phyloP scores from a whole-genome alignment of 1,284 basidiomycete genomes.

The Fomes fomentarius region DNA sequence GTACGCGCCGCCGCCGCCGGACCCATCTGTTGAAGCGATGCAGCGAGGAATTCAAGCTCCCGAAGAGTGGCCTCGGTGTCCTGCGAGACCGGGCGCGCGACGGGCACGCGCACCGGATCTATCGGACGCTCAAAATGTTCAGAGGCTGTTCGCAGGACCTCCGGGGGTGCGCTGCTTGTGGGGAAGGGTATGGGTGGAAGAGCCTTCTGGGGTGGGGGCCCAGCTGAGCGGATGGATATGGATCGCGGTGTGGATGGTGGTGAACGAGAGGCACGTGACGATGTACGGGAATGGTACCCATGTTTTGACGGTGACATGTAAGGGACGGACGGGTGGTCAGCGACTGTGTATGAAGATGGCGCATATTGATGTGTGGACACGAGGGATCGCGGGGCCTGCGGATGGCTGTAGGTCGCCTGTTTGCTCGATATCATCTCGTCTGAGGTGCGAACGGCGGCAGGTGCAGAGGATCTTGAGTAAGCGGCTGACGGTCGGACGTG shows the following conservation, averaged over 20 bases:
- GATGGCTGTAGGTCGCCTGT: too few species aligned
- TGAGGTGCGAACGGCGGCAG: neutral
- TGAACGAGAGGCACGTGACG: neutral
- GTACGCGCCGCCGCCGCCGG: neutral
- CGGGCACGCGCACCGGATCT: neutral
- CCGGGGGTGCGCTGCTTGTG: neutral
- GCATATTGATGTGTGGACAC: neutral
- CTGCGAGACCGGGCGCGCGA: slow-evolving; percentile 11
- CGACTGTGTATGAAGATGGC: neutral
- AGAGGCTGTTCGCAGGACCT: neutral
- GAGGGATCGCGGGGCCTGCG: too few species aligned
- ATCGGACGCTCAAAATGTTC: neutral
- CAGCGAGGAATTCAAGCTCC: slow-evolving; percentile 21
- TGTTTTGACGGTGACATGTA: neutral
- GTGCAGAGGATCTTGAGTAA: neutral
- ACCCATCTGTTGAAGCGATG: slow-evolving; percentile 16
- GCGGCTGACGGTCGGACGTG: neutral
- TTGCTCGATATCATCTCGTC: neutral
- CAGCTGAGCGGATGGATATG: neutral
- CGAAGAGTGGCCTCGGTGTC: slow-evolving; percentile 19
- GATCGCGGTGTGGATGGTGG: neutral
- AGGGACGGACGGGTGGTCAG: neutral
- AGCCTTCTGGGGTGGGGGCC: slow-evolving; percentile 13
- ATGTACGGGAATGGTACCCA: neutral
- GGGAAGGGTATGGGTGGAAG: slow-evolving; percentile 21